Conservation (phyloP, 805 yeast species). For the Komagataella populi region DNA sequence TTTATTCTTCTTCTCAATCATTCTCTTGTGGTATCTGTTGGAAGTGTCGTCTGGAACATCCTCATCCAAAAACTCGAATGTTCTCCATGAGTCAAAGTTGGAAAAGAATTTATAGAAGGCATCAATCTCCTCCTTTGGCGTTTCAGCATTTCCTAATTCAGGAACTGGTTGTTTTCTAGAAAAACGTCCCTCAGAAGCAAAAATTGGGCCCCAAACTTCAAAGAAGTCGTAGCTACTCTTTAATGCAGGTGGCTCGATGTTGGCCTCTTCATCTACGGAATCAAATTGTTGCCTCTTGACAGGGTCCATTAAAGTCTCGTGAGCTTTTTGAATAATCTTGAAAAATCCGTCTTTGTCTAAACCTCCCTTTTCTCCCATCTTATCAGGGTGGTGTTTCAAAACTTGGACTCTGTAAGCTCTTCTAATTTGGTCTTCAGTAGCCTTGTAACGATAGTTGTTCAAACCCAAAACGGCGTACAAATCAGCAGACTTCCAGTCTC, state of each 20-base stretch:
- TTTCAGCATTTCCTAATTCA: constrained; percentile 48
- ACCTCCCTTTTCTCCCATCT: constrained; percentile 83
- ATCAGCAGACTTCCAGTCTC: constrained; percentile 96
- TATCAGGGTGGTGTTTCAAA: constrained; percentile 95
- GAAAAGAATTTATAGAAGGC: constrained; percentile 85
- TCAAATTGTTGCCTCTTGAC: constrained; percentile 85
- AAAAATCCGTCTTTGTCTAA: constrained; percentile 92
- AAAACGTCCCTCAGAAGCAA: constrained; percentile 83
- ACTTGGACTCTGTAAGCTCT: constrained; percentile 96
- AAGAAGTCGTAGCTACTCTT: constrained; percentile 68
- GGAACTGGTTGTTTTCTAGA: constrained; percentile 89
- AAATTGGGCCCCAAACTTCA: constrained; percentile 87
- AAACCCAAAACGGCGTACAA: constrained; percentile 93
- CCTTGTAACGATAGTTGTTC: constrained; percentile 79
- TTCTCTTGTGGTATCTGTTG: constrained; percentile 98
- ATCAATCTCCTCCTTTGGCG: constrained; percentile 73
- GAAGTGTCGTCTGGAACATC: constrained; percentile 99
- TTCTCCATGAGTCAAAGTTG: constrained; percentile 94
- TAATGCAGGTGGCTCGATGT: constrained; percentile 65
- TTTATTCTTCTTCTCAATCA: constrained; percentile 93
- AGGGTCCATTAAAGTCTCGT: constrained; percentile 79
- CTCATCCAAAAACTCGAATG: constrained; percentile 95
- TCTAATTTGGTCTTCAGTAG: constrained; percentile 86
- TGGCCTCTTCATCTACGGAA: constrained; percentile 85
- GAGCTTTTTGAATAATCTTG: constrained; percentile 95